Percentiles rank a stretch among this genome's conserved stretches.
phyloP scores from a whole-genome alignment of 345 rosid species.

The Cardamine chenopodiifolia region DNA sequence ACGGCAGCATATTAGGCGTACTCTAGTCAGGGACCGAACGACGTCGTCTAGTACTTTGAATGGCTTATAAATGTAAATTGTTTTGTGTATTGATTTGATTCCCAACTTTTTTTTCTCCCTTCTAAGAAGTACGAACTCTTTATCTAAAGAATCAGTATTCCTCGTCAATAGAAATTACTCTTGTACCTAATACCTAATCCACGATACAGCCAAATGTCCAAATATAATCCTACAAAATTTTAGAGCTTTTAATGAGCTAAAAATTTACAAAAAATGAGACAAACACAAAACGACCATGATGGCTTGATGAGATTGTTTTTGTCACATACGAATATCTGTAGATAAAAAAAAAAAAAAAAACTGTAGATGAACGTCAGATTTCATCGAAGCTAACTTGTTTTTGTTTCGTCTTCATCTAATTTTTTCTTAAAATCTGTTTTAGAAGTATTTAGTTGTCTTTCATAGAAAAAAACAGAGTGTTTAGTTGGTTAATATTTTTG shows the following conservation, averaged over 20 bases:
- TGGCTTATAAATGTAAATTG: background rate
- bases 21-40: background rate
- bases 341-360: background rate
- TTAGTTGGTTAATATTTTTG: background rate
- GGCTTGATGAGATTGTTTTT: background rate
- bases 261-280: conserved; percentile 1
- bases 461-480: too few species aligned
- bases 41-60: background rate
- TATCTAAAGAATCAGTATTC: background rate
- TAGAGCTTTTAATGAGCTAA: conserved; percentile 10
- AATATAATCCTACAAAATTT: conserved; percentile 4
- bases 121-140: background rate
- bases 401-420: background rate
- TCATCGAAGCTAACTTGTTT: conserved; percentile 27
- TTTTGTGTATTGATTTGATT: background rate
- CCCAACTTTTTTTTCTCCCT: background rate
- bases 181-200: conserved; percentile 33
- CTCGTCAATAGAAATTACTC: background rate
- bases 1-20: conserved; percentile 32
- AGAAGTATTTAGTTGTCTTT: background rate
- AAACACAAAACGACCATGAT: background rate
- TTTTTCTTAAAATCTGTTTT: background rate
- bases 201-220: background rate
- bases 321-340: conserved; percentile 13
- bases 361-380: conserved; percentile 18